Evolutionary conservation across 1,139 yeast genomes (phyloP).

Genomic region (Protomyces inundatus): DNA sequence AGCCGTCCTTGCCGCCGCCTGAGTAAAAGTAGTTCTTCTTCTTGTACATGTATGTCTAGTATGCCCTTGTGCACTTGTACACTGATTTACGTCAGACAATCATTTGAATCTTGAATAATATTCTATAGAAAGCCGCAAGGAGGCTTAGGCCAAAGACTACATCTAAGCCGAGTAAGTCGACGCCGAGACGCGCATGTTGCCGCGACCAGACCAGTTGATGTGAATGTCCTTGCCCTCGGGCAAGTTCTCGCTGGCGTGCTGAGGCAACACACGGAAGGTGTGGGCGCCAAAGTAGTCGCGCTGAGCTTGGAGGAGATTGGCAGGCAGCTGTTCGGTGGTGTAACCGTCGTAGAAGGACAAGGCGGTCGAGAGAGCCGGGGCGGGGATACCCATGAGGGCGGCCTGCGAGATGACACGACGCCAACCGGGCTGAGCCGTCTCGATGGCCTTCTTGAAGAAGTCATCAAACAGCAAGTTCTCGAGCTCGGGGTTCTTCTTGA

Average conservation of each 20-base stretch:
- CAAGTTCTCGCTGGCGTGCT: slow-evolving; percentile 65
- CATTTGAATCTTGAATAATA: too few species aligned
- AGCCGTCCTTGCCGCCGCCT: too few species aligned
- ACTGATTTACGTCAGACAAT: too few species aligned
- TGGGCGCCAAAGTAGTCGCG: slow-evolving; percentile 99
- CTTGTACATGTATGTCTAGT: too few species aligned
- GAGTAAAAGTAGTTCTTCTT: too few species aligned
- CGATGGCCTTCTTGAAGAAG: slow-evolving; percentile 85
- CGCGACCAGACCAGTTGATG: slow-evolving; percentile 98
- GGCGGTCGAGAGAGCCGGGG: slow-evolving; percentile 97
- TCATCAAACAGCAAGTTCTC: slow-evolving; percentile 82
- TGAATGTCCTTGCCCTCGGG: slow-evolving; percentile 83
- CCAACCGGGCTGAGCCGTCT: slow-evolving; percentile 95
- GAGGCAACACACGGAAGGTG: slow-evolving; percentile 93
- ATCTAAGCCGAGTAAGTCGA: slow-evolving; percentile 83
- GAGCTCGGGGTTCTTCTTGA: slow-evolving; percentile 84
- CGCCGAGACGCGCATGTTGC: slow-evolving; percentile 80
- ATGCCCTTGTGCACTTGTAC: too few species aligned
- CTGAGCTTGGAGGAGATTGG: slow-evolving; percentile 97
- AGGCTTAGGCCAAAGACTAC: too few species aligned
- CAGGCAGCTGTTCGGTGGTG: slow-evolving; percentile 93
- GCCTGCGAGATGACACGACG: slow-evolving; percentile 78
- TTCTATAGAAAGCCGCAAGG: too few species aligned
- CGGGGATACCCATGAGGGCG: slow-evolving; percentile 82
- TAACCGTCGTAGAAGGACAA: slow-evolving; percentile 97